Percentiles rank a stretch among this genome's conserved stretches.
Evolutionary conservation across 371 early-diverging fungal species (phyloP).

Genomic region (Homolaphlyctis polyrhiza): DNA sequence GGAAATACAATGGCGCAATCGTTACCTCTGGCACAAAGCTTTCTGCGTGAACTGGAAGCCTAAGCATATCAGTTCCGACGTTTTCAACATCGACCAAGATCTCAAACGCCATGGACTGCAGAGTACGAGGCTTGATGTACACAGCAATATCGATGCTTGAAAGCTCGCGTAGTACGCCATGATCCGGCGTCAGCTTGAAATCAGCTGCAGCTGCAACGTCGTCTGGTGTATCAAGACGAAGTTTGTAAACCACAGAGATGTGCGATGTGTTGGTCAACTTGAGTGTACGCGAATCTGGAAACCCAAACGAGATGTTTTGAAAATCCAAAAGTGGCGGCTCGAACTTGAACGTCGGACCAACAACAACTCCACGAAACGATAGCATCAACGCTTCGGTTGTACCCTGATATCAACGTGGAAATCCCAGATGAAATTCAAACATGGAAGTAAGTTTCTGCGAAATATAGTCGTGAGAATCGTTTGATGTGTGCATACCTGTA

Average conservation of each 20-base stretch:
- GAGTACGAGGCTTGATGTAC: not conserved
- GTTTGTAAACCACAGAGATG: slow-evolving; percentile 36
- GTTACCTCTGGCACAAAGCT: slow-evolving; percentile 42
- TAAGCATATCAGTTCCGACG: slow-evolving; percentile 32
- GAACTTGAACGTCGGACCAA: slow-evolving; percentile 51
- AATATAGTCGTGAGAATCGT: not conserved
- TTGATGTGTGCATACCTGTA: slow-evolving; percentile 39
- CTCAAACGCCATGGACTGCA: not conserved
- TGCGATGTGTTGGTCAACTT: slow-evolving; percentile 40
- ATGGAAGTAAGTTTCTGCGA: not conserved
- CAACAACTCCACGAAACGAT: slow-evolving; percentile 31
- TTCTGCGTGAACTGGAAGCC: slow-evolving; percentile 30
- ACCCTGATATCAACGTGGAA: slow-evolving; percentile 43
- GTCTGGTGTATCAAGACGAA: slow-evolving; percentile 10
- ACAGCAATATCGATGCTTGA: slow-evolving; percentile 15
- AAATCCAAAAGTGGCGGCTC: slow-evolving; percentile 30
- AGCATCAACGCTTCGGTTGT: slow-evolving; percentile 29
- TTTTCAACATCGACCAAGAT: slow-evolving; percentile 37
- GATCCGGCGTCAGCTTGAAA: slow-evolving; percentile 22
- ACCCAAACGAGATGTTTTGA: slow-evolving; percentile 36
- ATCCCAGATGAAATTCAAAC: slow-evolving; percentile 26
- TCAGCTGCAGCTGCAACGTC: slow-evolving; percentile 16
- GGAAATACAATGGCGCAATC: not conserved
- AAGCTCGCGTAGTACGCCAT: slow-evolving; percentile 25
- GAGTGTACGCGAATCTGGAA: slow-evolving; percentile 16